Base-by-base conservation (phyloP, 805 yeast genomes). In the Wickerhamomyces rabaulensis region DNA sequence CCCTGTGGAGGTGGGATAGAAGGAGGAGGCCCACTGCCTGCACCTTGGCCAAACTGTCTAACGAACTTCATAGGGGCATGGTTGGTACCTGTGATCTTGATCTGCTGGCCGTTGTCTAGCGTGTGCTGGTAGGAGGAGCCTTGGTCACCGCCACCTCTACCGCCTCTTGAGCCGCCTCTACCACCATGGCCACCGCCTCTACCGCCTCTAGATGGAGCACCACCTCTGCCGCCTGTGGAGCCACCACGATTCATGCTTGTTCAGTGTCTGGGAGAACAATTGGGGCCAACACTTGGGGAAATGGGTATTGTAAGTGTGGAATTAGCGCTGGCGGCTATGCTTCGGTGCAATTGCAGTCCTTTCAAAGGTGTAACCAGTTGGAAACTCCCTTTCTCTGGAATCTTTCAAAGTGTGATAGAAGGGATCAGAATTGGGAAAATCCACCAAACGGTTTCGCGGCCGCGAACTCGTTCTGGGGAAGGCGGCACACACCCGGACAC, bases 41-140 rank as follows among this genome's bases (percentile, higher is more conserved):
- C n/a, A 12, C 27, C 33, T 25, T 36, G 15, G 6, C 53, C 53
- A 31, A 50, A 50, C 10, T 39, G 43, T 21, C 53, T 39, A 7
- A 27, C 17, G 20, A 46, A 48, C 45, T 40, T 41, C 44, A 50
- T 40, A 13, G 55, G 55, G 4, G 47, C 46, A 26, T 40, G 44
- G 35, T 52, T 52, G 16, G 55, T 31, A 4, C 52, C 53, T 9
- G 52, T 48, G 26, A 52, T 39, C 31, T 12, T 37, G 38, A 50
- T 41, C 4, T 31, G 22, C 15, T 45, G 13, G 1, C 46, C 48
- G 4, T 25, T 39, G 10, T 29, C 26, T 39, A 4, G 37, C 33
- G 23, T 33, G 21, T 16, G 21, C 9, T 33, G 12, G 17, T 16
- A 15, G 16, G 37, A 33, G 20, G 21, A 33, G 21, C 13, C 38